Evolutionary conservation across 805 yeast species (phyloP).

Genomic region (Barnettozyma californica): DNA sequence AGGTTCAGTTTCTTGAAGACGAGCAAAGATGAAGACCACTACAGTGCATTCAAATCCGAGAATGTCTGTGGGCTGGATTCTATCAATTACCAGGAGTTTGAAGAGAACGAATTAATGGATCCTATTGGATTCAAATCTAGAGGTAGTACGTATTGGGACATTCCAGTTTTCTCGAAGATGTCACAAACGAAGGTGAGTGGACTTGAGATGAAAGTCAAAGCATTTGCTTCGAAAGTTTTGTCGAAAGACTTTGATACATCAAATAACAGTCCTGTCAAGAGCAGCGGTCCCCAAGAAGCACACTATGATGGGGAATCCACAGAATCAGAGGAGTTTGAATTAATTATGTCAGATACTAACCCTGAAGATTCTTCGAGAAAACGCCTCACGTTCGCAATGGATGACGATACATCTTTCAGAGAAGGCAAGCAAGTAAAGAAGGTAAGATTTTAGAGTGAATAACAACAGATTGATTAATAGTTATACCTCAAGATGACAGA

Average conservation of each 20-base stretch:
- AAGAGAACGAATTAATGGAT: slow-evolving; percentile 22
- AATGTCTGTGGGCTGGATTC: slow-evolving; percentile 3
- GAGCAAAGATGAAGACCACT: slow-evolving; percentile 9
- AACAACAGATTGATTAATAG: not conserved
- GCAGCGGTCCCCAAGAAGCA: not conserved
- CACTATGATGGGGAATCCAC: not conserved
- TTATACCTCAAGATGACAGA: slow-evolving; percentile 41
- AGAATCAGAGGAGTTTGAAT: not conserved
- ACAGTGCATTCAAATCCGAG: slow-evolving; percentile 10
- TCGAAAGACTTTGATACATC: not conserved
- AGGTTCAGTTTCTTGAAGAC: slow-evolving; percentile 41
- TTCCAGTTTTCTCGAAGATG: slow-evolving; percentile 29
- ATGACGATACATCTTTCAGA: not conserved
- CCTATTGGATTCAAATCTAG: slow-evolving; percentile 18
- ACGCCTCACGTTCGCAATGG: not conserved
- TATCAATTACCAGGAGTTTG: slow-evolving; percentile 13
- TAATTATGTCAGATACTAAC: not conserved
- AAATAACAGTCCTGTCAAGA: not conserved
- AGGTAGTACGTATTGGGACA: slow-evolving; percentile 26
- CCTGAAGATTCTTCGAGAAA: not conserved
- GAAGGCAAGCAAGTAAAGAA: not conserved
- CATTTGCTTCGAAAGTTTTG: not conserved
- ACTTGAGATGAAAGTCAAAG: not conserved
- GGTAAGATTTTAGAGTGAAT: not conserved
- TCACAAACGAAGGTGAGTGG: slow-evolving; percentile 15